phyloP scores from a whole-genome alignment of 129 eudicot species.

The Tagetes patula region DNA sequence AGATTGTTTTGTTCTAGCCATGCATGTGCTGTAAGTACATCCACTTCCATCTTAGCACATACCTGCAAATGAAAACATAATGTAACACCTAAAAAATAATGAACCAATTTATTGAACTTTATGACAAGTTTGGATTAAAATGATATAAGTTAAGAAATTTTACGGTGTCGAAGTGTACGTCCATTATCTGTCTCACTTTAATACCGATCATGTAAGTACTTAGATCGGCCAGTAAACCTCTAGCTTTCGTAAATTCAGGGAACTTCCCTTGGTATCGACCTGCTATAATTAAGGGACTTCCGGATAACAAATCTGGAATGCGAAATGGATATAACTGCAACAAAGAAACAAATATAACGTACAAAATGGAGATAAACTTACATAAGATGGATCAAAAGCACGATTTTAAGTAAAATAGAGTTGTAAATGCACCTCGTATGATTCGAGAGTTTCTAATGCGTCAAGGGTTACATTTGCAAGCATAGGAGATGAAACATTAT shows the following conservation, averaged over 20 bases:
- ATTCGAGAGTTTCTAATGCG: conserved; percentile 48
- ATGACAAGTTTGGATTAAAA: neutral
- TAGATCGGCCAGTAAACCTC: conserved; percentile 68
- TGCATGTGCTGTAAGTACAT: conserved; percentile 64
- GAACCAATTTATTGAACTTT: neutral
- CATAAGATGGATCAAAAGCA: neutral
- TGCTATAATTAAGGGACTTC: conserved; percentile 59
- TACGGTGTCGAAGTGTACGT: conserved; percentile 66
- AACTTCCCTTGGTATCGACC: conserved; percentile 73
- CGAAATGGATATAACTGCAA: conserved; percentile 63
- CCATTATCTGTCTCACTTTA: conserved; percentile 44
- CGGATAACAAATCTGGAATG: conserved; percentile 57
- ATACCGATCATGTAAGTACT: conserved; percentile 42
- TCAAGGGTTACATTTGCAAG: conserved; percentile 66
- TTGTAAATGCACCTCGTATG: conserved; percentile 53
- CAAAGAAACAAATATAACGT: conserved; percentile 1
- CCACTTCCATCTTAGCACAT: conserved; percentile 60
- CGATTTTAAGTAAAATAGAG: neutral
- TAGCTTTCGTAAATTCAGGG: conserved; percentile 52
- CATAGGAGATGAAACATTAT: conserved; percentile 51
- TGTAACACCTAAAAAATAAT: neutral
- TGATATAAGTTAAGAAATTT: neutral
- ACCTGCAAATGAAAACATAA: conserved; percentile 43
- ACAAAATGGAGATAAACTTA: neutral
- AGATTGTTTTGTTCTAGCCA: conserved; percentile 68